phyloP scores from a whole-genome alignment of 176 grass and related monocot species.

The Carex scoparia region DNA sequence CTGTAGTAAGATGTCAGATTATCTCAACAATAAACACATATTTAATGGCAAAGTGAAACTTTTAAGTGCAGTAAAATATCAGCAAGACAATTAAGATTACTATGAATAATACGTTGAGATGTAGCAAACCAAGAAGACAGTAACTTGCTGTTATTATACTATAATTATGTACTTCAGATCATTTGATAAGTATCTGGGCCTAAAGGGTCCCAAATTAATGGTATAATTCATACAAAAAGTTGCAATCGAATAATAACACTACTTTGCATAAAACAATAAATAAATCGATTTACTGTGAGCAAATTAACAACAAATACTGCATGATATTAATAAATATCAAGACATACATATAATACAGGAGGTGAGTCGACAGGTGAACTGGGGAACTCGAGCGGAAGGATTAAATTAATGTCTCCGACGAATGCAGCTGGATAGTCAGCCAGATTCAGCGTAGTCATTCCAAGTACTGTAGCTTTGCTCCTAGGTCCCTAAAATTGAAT shows the following conservation, averaged over 20 bases:
- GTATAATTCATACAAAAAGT: not conserved
- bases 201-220: not conserved
- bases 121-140: not conserved
- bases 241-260: not conserved
- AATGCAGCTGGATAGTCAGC: constrained; percentile 52
- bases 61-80: not conserved
- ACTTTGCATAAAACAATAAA: not conserved
- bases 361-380: constrained; percentile 34
- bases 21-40: not conserved
- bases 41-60: not conserved
- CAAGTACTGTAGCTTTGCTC: constrained; percentile 61
- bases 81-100: not conserved
- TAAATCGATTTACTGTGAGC: not conserved
- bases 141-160: not conserved
- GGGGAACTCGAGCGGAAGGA: constrained; percentile 49
- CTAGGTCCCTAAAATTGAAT: constrained; percentile 44
- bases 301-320: constrained; percentile 15
- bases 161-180: not conserved
- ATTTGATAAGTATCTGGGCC: not conserved
- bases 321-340: constrained; percentile 18
- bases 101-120: not conserved
- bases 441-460: constrained; percentile 63
- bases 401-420: constrained; percentile 61
- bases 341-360: constrained; percentile 75
- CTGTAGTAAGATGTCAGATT: constrained; percentile 9